phyloP scores from a whole-genome alignment of 1,139 yeast species.

The Pichia sp. region DNA sequence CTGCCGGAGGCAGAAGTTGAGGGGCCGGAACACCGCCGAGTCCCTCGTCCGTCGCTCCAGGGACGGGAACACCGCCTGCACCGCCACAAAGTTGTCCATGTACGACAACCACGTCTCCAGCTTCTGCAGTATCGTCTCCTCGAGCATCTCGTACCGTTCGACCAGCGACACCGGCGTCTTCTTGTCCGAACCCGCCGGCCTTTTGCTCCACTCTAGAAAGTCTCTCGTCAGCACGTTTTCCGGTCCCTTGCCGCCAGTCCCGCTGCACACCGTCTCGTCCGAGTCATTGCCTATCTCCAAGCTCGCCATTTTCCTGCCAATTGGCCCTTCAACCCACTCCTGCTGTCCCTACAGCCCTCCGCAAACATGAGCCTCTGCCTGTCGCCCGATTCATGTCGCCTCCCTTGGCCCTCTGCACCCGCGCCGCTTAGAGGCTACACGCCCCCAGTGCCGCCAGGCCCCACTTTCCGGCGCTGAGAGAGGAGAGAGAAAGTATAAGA shows the following conservation, averaged over 20 bases:
- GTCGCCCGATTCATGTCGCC: no score
- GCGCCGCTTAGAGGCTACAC: no score
- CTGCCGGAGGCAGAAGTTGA: conserved; percentile 20
- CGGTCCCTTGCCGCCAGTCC: neutral
- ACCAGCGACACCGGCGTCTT: neutral
- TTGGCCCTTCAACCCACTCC: no score
- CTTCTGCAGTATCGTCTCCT: conserved; percentile 19
- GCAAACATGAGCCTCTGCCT: no score
- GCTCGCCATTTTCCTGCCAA: no score
- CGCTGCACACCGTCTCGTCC: neutral
- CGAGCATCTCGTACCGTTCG: conserved; percentile 17
- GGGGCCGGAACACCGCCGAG: conserved; percentile 15
- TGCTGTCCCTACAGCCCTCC: no score
- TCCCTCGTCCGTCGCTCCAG: conserved; percentile 5
- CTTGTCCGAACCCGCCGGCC: neutral
- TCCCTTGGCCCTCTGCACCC: no score
- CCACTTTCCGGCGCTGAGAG: neutral
- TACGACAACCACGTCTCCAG: conserved; percentile 27
- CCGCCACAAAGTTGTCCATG: conserved; percentile 30
- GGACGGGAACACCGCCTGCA: conserved; percentile 25
- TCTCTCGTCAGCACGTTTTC: conserved; percentile 4
- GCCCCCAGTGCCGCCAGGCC: no score
- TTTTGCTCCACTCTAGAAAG: conserved; percentile 4
- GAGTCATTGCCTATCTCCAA: neutral
- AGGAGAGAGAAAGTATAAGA: neutral